Conservation (phyloP, 192 early-diverging fungal genomes). For the Backusella sp. region DNA sequence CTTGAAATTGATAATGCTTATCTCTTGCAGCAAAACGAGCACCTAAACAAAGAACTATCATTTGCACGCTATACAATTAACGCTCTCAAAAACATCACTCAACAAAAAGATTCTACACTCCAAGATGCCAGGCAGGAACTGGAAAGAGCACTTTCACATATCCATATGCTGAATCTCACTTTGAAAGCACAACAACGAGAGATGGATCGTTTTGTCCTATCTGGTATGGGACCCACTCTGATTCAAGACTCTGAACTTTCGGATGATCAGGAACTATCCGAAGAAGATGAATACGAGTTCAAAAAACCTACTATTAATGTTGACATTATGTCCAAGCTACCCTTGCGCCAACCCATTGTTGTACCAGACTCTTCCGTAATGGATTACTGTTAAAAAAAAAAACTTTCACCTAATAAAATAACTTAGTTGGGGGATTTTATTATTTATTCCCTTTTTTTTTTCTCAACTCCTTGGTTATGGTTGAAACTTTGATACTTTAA, state of each 20-base stretch:
- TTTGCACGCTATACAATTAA: slow-evolving; percentile 34
- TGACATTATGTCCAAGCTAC: slow-evolving; percentile 23
- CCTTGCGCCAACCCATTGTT: slow-evolving; percentile 14
- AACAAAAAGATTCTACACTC: slow-evolving; percentile 29
- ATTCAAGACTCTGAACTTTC: slow-evolving; percentile 21
- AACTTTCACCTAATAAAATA: neutral
- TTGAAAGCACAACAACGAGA: slow-evolving; percentile 17
- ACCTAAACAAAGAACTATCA: slow-evolving; percentile 27
- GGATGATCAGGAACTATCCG: slow-evolving; percentile 27
- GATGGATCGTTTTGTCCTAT: neutral
- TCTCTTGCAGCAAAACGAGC: slow-evolving; percentile 30
- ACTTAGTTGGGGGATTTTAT: neutral
- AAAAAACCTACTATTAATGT: neutral
- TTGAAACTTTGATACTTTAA: slow-evolving; percentile 3
- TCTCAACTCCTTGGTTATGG: neutral
- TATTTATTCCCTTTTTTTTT: neutral
- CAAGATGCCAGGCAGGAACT: slow-evolving; percentile 35
- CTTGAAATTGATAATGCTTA: slow-evolving; percentile 36
- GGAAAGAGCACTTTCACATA: slow-evolving; percentile 33
- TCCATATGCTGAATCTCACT: slow-evolving; percentile 26
- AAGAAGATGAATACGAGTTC: slow-evolving; percentile 21
- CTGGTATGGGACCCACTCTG: slow-evolving; percentile 4
- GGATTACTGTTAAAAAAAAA: neutral
- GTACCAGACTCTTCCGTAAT: neutral
- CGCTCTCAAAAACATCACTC: slow-evolving; percentile 30